Evolutionary conservation across 108 stramenopile species (phyloP), one percentile per base, ranked within the genome.

Genomic region (Cylindrotheca closterium): DNA sequence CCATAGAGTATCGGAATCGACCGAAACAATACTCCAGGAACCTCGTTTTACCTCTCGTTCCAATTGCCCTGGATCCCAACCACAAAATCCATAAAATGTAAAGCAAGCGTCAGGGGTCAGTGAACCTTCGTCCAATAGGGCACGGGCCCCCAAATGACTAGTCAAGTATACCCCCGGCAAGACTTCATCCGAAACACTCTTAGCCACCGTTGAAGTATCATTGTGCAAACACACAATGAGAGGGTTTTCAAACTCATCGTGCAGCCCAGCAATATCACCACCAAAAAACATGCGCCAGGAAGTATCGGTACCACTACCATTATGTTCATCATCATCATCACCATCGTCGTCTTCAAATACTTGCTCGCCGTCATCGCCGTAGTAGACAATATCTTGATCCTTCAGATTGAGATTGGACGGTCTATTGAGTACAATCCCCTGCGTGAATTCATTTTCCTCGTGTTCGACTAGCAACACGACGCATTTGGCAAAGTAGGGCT

Each of bases 401-500:
- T 51, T 37, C 47, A 79, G 68, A 42, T 45, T 58, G 21, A 74
- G 64, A 68, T 63, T 62, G 15, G 67, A 62, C 0, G 82, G 77
- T 51, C 81, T 31, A 63, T 86, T 86, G 24, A 86, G 32, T 25
- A 82, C 74, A 31, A 82, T 70, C 17, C 81, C 85, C 60, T 78
- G 77, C 10, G 85, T 86, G 27, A 86, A 82, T 28, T 47, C 23
- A 18, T 82, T 51, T n/a, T 73, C 73, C 2, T 70, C 60, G 58
- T 61, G 63, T n/a, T 77, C 24, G 12, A 86, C 61, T 7, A 42
- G 37, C 30, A 86, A 52, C 21, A 86, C 70, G n/a, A 86, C 81
- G 34, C 68, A 68, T 67, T 86, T 86, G 50, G 74, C 76, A 56
- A 86, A 83, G 59, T 78, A 74, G 55, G 78, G 65, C 52, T 78